Conservation (phyloP, 352 stramenopile genomes). For the Globisporangium acanthophoron region DNA sequence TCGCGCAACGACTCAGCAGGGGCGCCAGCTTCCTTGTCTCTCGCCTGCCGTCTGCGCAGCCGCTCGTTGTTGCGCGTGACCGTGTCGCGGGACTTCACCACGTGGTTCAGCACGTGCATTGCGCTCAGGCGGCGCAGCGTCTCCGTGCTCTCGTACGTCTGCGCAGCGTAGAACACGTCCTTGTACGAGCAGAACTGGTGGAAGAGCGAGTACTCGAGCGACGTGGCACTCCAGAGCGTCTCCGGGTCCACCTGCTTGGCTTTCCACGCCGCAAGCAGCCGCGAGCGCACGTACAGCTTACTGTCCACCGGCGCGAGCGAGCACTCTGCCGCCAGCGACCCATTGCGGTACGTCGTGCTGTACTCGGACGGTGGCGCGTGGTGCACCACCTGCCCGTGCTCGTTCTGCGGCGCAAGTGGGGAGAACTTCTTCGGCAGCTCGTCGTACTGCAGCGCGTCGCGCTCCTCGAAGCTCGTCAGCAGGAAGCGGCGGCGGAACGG, state of each 20-base stretch:
- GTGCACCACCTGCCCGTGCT: constrained; percentile 11
- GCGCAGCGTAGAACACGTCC: constrained; percentile 67
- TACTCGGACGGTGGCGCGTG: constrained; percentile 28
- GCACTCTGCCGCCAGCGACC: constrained; percentile 10
- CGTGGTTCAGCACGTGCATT: constrained; percentile 79
- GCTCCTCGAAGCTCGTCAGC: constrained; percentile 38
- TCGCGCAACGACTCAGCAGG: neutral
- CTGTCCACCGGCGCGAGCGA: constrained; percentile 15
- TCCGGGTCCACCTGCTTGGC: constrained; percentile 28
- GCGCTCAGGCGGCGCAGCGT: constrained; percentile 49
- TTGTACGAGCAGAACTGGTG: constrained; percentile 47
- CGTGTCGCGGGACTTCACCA: constrained; percentile 70
- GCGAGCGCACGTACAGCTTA: constrained; percentile 39
- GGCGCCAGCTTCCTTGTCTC: constrained; percentile 4
- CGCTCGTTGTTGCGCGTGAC: constrained; percentile 68
- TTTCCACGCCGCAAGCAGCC: constrained; percentile 46
- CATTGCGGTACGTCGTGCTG: constrained; percentile 35
- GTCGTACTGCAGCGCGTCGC: constrained; percentile 38
- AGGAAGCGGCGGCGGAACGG: constrained; percentile 62
- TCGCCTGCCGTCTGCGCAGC: constrained; percentile 36
- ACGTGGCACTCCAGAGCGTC: constrained; percentile 22
- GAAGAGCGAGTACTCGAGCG: constrained; percentile 47
- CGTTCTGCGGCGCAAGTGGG: constrained; percentile 16
- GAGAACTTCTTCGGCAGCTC: constrained; percentile 31
- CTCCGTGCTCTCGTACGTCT: constrained; percentile 52